Evolutionary conservation across 2,329 filamentous ascomycete genomes (phyloP).

Genomic region (Fusarium sp.): DNA sequence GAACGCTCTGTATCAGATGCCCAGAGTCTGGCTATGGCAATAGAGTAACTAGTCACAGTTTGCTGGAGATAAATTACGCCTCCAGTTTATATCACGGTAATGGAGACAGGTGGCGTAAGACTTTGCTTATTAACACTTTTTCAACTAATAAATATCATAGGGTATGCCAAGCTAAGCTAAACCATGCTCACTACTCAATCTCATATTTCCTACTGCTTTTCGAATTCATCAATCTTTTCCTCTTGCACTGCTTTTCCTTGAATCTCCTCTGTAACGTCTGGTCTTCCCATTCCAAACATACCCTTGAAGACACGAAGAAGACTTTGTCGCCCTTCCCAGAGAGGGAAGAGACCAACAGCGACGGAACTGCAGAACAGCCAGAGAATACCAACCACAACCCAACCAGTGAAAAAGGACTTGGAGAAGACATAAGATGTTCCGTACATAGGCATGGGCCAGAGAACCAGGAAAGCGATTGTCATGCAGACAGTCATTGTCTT

Average conservation of each 20-base stretch:
- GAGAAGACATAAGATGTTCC: constrained; percentile 75
- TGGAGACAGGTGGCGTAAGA: not conserved
- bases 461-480: constrained; percentile 76
- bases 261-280: not conserved
- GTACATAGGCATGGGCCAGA: constrained; percentile 96
- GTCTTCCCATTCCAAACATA: constrained; percentile 28
- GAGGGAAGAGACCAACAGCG: constrained; percentile 81
- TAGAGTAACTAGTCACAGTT: not conserved
- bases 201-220: constrained; percentile 6
- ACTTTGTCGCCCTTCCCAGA: constrained; percentile 74
- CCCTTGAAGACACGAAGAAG: constrained; percentile 28
- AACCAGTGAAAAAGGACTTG: constrained; percentile 74
- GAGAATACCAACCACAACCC: constrained; percentile 75
- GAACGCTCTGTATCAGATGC: not conserved
- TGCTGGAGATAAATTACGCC: not conserved
- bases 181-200: no score
- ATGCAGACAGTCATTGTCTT: constrained; percentile 46
- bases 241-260: constrained; percentile 5
- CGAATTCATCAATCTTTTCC: constrained; percentile 23
- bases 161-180: not conserved
- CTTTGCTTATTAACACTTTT: not conserved
- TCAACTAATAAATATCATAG: not conserved
- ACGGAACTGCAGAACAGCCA: constrained; percentile 77
- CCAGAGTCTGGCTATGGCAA: constrained; percentile 10
- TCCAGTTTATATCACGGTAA: not conserved